Base-by-base conservation (phyloP, 768 basidiomycete genomes). In the Inosperma sp. region DNA sequence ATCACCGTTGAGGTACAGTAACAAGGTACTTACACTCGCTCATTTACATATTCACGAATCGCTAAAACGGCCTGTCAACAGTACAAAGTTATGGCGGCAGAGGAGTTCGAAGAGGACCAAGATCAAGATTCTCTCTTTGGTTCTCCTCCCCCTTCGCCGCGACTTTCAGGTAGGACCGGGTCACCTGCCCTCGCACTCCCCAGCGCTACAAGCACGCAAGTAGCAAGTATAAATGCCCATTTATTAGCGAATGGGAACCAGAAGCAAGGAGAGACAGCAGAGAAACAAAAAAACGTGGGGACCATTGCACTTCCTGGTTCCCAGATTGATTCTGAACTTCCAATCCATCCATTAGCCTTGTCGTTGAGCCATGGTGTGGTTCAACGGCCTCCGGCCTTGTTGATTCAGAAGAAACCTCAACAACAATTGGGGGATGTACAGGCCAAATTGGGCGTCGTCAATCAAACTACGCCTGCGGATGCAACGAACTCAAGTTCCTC, bases 281-380 rank as follows among this genome's bases (percentile, higher is more conserved):
- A 72, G 69, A 71, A 76, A 83, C 78, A 86, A 86, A n/a, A n/a
- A n/a, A 89, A 91, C 80, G 88, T 91, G 88, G 88, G 87, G 88
- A 85, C 88, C 86, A 89, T 89, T 90, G 88, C 88, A 90, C 88
- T 90, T 88, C 86, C 86, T 89, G 88, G 88, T 81, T 87, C 86
- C 87, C 88, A 86, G 75, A 77, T 73, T 69, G 76, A 74, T 86
- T 86, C 86, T 89, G 85, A 90, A 89, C 77, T 83, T 72, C 79
- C 86, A 72, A 77, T 84, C 75, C 72, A 81, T 75, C 82, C 83
- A 81, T 69, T 84, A 88, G 86, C 81, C 75, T 77, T 76, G 72
- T 76, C 78, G 68, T 71, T 75, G 70, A 75, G 68, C 60, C 67
- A 65, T 65, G 43, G 50, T n/a, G 56, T 57, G 55, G 62, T 69